Percentiles rank a stretch among this genome's conserved stretches.
Evolutionary conservation across 345 rosid genomes (phyloP).

Genomic region (Moricandia arvensis): DNA sequence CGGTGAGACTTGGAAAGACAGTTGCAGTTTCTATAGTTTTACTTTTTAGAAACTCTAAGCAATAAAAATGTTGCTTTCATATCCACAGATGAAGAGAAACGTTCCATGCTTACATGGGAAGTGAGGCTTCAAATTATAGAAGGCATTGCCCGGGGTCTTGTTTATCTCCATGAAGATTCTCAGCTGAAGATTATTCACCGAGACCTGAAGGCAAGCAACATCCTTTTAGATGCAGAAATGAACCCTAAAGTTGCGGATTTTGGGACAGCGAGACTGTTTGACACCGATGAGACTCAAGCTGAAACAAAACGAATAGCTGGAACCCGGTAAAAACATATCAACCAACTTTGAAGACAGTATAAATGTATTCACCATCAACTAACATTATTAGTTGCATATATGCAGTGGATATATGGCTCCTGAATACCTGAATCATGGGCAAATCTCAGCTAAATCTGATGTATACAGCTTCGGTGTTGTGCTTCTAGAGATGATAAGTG

Average conservation of each 20-base stretch:
- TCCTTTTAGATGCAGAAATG: conserved; percentile 23
- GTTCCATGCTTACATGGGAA: not conserved
- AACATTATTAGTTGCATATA: not conserved
- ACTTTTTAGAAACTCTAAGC: too few relatives aligned
- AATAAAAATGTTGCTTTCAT: not conserved
- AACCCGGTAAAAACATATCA: not conserved
- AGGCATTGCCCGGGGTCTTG: conserved; percentile 32
- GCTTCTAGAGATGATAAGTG: too few relatives aligned
- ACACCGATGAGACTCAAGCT: conserved; percentile 15
- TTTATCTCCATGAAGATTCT: conserved; percentile 36
- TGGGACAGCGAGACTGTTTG: conserved; percentile 32
- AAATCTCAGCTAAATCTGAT: too few relatives aligned
- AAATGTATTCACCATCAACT: not conserved
- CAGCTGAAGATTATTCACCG: conserved; percentile 24
- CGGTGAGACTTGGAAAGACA: too few relatives aligned
- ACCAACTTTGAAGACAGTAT: not conserved
- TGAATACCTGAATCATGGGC: too few relatives aligned
- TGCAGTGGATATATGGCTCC: too few relatives aligned
- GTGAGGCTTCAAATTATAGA: conserved; percentile 23
- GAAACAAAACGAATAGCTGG: conserved; percentile 20
- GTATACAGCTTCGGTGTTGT: too few relatives aligned
- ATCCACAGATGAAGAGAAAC: conserved; percentile 24
- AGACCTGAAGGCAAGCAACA: conserved; percentile 31
- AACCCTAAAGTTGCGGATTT: conserved; percentile 37
- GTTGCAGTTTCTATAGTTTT: not conserved